Evolutionary conservation across 2,329 filamentous ascomycete genomes (phyloP).

Genomic region (Helotiales sp.): DNA sequence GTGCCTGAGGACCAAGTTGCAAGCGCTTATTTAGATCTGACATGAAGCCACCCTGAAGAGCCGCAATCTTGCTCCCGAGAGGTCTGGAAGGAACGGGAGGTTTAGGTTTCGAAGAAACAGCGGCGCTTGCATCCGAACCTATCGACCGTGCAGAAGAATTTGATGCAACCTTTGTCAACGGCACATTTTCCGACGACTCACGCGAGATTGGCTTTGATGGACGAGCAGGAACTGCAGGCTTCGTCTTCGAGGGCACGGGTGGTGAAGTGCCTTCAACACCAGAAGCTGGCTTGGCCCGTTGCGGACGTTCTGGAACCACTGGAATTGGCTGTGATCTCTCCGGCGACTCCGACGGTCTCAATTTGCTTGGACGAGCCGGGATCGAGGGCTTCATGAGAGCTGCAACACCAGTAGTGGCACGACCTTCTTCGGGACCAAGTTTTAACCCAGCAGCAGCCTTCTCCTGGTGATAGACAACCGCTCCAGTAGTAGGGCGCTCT

Average conservation of each 20-base stretch:
- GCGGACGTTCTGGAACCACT: slow-evolving; percentile 30
- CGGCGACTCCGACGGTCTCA: slow-evolving; percentile 28
- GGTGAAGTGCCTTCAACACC: slow-evolving; percentile 19
- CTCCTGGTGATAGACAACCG: slow-evolving; percentile 33
- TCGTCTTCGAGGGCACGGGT: slow-evolving; percentile 52
- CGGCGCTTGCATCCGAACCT: slow-evolving; percentile 42
- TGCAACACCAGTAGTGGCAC: slow-evolving; percentile 32
- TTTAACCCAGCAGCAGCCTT: slow-evolving; percentile 25
- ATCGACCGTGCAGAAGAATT: slow-evolving; percentile 35
- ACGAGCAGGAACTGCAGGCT: slow-evolving; percentile 61
- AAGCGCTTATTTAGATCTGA: slow-evolving; percentile 89
- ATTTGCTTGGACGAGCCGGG: slow-evolving; percentile 51
- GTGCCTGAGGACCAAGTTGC: slow-evolving; percentile 77
- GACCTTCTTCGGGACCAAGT: slow-evolving; percentile 24
- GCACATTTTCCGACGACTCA: slow-evolving; percentile 35
- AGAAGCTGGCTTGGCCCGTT: slow-evolving; percentile 13
- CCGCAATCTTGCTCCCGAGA: slow-evolving; percentile 82
- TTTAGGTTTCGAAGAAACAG: slow-evolving; percentile 66
- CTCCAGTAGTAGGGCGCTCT: slow-evolving; percentile 35
- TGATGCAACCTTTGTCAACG: slow-evolving; percentile 27
- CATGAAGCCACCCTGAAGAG: slow-evolving; percentile 88
- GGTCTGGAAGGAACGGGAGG: slow-evolving; percentile 80
- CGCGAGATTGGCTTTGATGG: slow-evolving; percentile 56
- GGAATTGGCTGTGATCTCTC: slow-evolving; percentile 34
- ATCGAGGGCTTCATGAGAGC: slow-evolving; percentile 60